Percentiles rank a stretch among this genome's conserved stretches.
Conservation (phyloP, 2,329 filamentous ascomycete species). For the Ophiognomonia clavigignenti-juglandacearum region DNA sequence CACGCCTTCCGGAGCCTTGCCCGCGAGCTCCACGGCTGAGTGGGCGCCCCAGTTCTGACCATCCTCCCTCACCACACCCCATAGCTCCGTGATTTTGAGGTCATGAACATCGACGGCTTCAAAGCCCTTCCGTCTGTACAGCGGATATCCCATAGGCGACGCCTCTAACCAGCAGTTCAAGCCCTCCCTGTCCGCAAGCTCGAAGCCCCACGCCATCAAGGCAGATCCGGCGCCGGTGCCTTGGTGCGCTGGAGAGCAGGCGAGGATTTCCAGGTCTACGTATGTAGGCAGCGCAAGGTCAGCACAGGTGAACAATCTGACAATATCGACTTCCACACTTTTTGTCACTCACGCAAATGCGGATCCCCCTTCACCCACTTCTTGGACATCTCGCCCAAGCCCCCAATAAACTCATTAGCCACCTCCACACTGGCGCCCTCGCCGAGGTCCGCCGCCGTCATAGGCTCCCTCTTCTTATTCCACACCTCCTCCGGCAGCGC, state of each 20-base stretch:
- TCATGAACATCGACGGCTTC: conserved; percentile 23
- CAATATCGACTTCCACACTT: too few relatives aligned
- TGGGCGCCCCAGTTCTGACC: conserved; percentile 23
- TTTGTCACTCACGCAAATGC: conserved; percentile 23
- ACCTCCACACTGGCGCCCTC: conserved; percentile 19
- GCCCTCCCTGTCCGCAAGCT: conserved; percentile 23
- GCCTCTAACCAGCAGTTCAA: conserved; percentile 23
- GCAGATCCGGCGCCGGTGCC: conserved; percentile 25
- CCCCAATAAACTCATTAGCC: conserved; percentile 23
- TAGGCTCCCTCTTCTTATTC: conserved; percentile 14
- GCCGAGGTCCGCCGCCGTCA: conserved; percentile 19
- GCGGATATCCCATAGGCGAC: conserved; percentile 22
- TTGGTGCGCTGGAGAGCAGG: conserved; percentile 17
- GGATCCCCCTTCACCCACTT: conserved; percentile 21
- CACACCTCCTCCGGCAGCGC: conserved; percentile 22
- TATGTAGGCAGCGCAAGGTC: background rate
- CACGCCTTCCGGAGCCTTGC: conserved; percentile 18
- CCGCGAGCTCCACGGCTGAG: conserved; percentile 18
- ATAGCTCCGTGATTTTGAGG: conserved; percentile 3
- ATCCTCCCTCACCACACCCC: conserved; percentile 8
- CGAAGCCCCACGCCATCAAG: conserved; percentile 21
- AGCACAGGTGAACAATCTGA: background rate
- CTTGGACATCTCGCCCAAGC: conserved; percentile 16
- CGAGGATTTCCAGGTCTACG: conserved; percentile 21
- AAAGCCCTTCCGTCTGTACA: conserved; percentile 25